Evolutionary conservation across 1,284 basidiomycete species (phyloP).

Genomic region (Pseudozyma tsukubaensis): DNA sequence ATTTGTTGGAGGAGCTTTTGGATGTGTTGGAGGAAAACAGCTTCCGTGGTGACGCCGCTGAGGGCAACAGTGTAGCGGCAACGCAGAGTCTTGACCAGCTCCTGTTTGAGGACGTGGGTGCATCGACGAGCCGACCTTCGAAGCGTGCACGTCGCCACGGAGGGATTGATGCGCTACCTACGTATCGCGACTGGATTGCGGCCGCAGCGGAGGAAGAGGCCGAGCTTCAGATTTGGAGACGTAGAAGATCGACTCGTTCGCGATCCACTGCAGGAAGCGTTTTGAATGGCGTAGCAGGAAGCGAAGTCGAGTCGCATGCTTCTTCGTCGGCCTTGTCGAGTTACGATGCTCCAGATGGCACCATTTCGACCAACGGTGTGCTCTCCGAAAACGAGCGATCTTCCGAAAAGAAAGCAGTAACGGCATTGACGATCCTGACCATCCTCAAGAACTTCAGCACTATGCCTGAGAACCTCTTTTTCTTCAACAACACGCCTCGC

Average conservation of each 20-base stretch:
- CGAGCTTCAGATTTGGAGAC: slow-evolving; percentile 52
- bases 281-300: slow-evolving; percentile 8
- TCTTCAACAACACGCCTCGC: slow-evolving; percentile 77
- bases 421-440: slow-evolving; percentile 79
- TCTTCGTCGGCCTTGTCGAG: slow-evolving; percentile 11
- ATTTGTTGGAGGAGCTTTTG: slow-evolving; percentile 86
- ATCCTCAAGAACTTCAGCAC: slow-evolving; percentile 87
- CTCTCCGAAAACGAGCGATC: slow-evolving; percentile 45
- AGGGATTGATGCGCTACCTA: slow-evolving; percentile 25
- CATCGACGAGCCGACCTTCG: slow-evolving; percentile 2
- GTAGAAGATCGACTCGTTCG: slow-evolving; percentile 30
- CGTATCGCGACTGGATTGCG: slow-evolving; percentile 60
- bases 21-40: slow-evolving; percentile 86
- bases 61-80: slow-evolving; percentile 66
- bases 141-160: slow-evolving; percentile 50
- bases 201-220: slow-evolving; percentile 61
- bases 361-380: slow-evolving; percentile 37
- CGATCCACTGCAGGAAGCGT: slow-evolving; percentile 33
- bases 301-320: slow-evolving; percentile 20
- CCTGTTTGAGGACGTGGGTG: slow-evolving; percentile 3
- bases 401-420: slow-evolving; percentile 71
- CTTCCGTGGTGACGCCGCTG: slow-evolving; percentile 72
- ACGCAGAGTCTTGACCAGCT: slow-evolving; percentile 1
- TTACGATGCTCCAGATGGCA: slow-evolving; percentile 15
- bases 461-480: slow-evolving; percentile 78